Evolutionary conservation across 805 yeast species (phyloP).

Genomic region (Ogataea degrootiae): DNA sequence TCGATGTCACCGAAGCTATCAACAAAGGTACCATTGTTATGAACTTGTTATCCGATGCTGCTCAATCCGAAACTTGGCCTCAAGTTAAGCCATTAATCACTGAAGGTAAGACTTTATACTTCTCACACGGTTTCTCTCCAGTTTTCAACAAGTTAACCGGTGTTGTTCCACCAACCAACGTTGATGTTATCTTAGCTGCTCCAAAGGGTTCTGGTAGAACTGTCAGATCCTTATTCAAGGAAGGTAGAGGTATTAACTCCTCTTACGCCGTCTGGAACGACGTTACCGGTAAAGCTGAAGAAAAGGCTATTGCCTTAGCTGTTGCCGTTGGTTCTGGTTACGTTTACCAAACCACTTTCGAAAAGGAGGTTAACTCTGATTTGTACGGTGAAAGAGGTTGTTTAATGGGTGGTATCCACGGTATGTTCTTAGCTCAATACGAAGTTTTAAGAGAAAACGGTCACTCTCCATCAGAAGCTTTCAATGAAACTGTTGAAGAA

Average conservation of each 20-base stretch:
- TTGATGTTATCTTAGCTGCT: constrained; percentile 97
- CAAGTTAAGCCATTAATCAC: constrained; percentile 85
- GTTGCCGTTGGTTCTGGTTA: constrained; percentile 99
- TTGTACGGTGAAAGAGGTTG: constrained; percentile 99
- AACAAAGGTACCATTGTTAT: constrained; percentile 86
- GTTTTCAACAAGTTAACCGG: constrained; percentile 96
- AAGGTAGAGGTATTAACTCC: constrained; percentile 99
- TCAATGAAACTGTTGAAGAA: constrained; percentile 99
- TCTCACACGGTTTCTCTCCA: constrained; percentile 99
- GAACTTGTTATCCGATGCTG: constrained; percentile 99
- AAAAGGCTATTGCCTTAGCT: constrained; percentile 96
- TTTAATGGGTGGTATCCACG: constrained; percentile 99
- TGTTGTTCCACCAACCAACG: constrained; percentile 91
- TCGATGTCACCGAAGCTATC: constrained; percentile 92
- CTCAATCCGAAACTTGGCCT: constrained; percentile 98
- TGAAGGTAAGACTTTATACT: constrained; percentile 96
- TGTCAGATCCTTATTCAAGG: constrained; percentile 98
- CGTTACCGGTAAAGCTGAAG: constrained; percentile 98
- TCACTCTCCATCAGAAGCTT: constrained; percentile 99
- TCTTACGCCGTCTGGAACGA: constrained; percentile 99
- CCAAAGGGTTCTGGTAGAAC: constrained; percentile 99
- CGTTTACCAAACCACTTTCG: constrained; percentile 99
- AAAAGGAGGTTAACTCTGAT: constrained; percentile 98
- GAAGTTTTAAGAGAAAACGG: constrained; percentile 99
- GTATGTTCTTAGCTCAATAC: constrained; percentile 99